These are phyloP conservation scores for Penicillium pulvis DNA, from an alignment of 495 filamentous ascomycete genomes.

Conservation along the genomic window DNA sequence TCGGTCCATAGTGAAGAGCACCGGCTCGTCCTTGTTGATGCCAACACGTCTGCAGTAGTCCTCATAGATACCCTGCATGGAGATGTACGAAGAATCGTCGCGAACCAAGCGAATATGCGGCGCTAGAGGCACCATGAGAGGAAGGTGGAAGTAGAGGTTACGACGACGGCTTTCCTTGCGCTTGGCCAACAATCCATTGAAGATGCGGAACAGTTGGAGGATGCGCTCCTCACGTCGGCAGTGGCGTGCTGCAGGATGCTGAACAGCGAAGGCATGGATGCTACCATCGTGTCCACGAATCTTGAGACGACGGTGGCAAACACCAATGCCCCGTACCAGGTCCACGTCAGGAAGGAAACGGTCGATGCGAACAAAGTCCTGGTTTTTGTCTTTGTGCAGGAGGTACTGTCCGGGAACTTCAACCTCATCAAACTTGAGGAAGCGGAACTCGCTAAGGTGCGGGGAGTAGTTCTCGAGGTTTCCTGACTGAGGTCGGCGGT, in stretches of 20 bases:
- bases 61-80: conserved; percentile 90
- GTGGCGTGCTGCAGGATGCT: conserved; percentile 89
- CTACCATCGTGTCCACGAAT: conserved; percentile 98
- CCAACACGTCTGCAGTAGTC: conserved; percentile 87
- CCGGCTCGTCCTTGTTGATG: conserved; percentile 90
- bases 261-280: conserved; percentile 90
- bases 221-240: conserved; percentile 94
- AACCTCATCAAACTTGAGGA: conserved; percentile 97
- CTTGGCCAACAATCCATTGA: conserved; percentile 86
- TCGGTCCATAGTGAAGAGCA: conserved; percentile 93
- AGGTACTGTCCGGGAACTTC: conserved; percentile 98
- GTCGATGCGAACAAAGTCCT: conserved; percentile 95
- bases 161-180: conserved; percentile 92
- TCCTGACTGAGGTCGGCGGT: conserved; percentile 72
- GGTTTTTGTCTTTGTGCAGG: conserved; percentile 95
- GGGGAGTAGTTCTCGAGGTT: conserved; percentile 80
- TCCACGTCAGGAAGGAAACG: conserved; percentile 94
- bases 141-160: conserved; percentile 93
- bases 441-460: conserved; percentile 92
- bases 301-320: conserved; percentile 88
- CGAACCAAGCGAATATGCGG: conserved; percentile 92
- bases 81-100: conserved; percentile 93
- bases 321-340: conserved; percentile 81
- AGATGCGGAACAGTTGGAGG: conserved; percentile 94
- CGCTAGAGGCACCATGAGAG: conserved; percentile 89